Evolutionary conservation across 192 early-diverging fungal species (phyloP).

Genomic region (Umbelopsis vinacea): DNA sequence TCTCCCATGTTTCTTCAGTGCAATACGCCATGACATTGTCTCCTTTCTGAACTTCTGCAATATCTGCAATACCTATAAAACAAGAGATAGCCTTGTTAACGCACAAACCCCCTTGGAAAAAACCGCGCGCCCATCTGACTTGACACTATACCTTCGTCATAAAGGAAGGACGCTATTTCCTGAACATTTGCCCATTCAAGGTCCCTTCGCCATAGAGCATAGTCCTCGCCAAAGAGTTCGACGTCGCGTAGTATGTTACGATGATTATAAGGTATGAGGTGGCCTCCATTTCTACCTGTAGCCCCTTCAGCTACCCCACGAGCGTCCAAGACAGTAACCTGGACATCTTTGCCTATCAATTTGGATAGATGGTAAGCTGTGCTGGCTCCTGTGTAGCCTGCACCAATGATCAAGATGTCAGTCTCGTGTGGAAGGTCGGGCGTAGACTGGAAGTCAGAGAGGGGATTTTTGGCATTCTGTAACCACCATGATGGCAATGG

Average conservation of each 20-base stretch:
- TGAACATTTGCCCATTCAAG: slow-evolving; percentile 8
- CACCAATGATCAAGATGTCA: slow-evolving; percentile 4
- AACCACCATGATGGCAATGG: slow-evolving; percentile 20
- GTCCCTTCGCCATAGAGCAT: slow-evolving; percentile 12
- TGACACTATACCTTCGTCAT: background rate
- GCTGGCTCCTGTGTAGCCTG: slow-evolving; percentile 5
- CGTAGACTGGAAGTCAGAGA: background rate
- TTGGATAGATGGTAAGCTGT: slow-evolving; percentile 8
- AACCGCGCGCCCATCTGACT: no score
- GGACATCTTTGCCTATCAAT: background rate
- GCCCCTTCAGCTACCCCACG: slow-evolving; percentile 9
- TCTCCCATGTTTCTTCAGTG: background rate
- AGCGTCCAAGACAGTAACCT: background rate
- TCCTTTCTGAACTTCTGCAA: slow-evolving; percentile 12
- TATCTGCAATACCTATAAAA: background rate
- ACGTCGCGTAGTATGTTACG: slow-evolving; percentile 8
- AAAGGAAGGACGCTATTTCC: background rate
- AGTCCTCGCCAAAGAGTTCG: background rate
- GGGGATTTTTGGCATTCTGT: background rate
- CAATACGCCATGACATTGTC: slow-evolving; percentile 19
- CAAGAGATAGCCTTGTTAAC: background rate
- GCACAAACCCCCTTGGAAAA: no score
- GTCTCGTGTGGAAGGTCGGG: background rate
- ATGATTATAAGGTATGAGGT: slow-evolving; percentile 16
- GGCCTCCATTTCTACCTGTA: slow-evolving; percentile 5